A percentile compares a stretch with the other conserved stretches of the same genome.
These are phyloP conservation scores for Aspergillus panamensis DNA, from an alignment of 495 filamentous ascomycete genomes.

Conservation along the genomic window DNA sequence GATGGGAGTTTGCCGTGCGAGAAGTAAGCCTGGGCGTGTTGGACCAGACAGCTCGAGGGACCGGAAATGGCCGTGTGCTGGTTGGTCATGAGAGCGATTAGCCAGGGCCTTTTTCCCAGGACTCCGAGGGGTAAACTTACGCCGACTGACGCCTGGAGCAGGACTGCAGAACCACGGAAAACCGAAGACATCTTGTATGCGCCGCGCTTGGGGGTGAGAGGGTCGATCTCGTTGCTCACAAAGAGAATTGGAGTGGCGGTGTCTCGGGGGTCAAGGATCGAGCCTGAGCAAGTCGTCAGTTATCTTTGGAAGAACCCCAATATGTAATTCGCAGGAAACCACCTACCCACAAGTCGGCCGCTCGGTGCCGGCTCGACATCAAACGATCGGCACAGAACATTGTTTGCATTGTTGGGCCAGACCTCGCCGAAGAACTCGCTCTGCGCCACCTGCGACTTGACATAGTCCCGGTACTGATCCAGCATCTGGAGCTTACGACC, in stretches of 20 bases:
- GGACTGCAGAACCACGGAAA: conserved; percentile 26
- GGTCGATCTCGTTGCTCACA: conserved; percentile 47
- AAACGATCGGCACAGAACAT: conserved; percentile 15
- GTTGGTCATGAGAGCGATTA: neutral
- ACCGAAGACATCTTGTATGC: conserved; percentile 45
- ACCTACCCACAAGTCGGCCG: conserved; percentile 9
- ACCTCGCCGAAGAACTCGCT: conserved; percentile 19
- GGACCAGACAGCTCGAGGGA: neutral
- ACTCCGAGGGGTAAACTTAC: neutral
- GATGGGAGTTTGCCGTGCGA: neutral
- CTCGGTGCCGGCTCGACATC: conserved; percentile 4
- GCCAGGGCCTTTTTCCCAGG: no score
- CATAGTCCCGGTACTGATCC: conserved; percentile 5
- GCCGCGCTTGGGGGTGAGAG: conserved; percentile 43
- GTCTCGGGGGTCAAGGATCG: conserved; percentile 7
- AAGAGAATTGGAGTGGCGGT: conserved; percentile 52
- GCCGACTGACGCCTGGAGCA: conserved; percentile 8
- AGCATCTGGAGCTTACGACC: conserved; percentile 2
- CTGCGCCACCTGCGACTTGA: neutral
- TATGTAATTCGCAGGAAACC: neutral
- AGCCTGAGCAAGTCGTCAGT: conserved; percentile 16
- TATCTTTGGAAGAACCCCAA: no score
- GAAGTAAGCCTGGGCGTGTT: conserved; percentile 4
- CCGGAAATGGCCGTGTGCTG: conserved; percentile 16
- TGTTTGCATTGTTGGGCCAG: conserved; percentile 8